Evolutionary conservation across 176 grass and related monocot genomes (phyloP), one percentile per base, ranked within the genome.

Genomic region (Aegilops sharonensis): DNA sequence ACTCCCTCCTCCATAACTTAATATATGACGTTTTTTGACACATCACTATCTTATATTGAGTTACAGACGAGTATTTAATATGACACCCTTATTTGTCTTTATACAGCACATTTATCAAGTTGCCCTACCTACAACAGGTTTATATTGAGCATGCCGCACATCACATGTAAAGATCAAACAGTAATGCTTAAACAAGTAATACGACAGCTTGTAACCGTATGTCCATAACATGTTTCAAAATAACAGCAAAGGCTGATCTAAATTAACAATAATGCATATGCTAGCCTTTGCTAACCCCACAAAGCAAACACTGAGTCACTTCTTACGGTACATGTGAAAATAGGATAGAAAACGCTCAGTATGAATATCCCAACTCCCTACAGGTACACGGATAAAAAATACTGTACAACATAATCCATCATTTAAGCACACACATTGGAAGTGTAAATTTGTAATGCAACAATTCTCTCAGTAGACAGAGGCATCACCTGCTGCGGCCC

Each of bases 401-500:
- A 39, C 0, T 34, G 32, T 34, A 34, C 32, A 76, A 68, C 45
- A 30, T 36, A 45, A 54, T 21, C 34, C 62, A 68, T 36, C 14
- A 48, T 62, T 34, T 10, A 89, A 61, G 36, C 20, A 40, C 39
- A 34, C 21, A 4, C 14, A 11, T 21, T 9, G 40, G 1, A 40
- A 39, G 62, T 24, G 10, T 63, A 75, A 81, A 75, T 75, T 37
- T 18, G 13, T 8, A 87, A 81, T 30, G 30, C 4, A 56, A 31
- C 17, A 43, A 20, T 36, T 5, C 8, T 18, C 11, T 18, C 6
- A 5, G 36, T 20, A 75, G 8, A 32, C 15, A 27, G 30, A 72
- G 42, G 52, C 21, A 76, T 69, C 78, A 97, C 92, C 79, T 86
- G 84, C 84, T 91, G 85, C 87, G 85, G 89, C 23, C 80, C 88